Evolutionary conservation across 371 early-diverging fungal genomes (phyloP).

Genomic region (Syncephalastrum racemosum): DNA sequence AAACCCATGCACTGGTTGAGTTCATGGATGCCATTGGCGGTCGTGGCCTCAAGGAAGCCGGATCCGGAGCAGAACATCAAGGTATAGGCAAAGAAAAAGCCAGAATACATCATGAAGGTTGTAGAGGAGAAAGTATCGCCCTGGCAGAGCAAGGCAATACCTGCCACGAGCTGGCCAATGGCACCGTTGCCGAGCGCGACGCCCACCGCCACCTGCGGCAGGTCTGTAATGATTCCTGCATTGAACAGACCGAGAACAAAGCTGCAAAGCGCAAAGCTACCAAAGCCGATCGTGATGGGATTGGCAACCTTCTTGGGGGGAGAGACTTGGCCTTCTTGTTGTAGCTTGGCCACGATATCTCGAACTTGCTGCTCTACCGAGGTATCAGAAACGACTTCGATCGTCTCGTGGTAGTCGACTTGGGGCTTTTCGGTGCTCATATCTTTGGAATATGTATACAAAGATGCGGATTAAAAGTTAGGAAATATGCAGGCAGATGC

Average conservation of each 20-base stretch:
- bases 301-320: conserved; percentile 13
- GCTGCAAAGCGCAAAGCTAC: conserved; percentile 34
- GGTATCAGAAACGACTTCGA: conserved; percentile 10
- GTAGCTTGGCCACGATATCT: conserved; percentile 3
- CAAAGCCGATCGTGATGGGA: conserved; percentile 40
- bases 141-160: conserved; percentile 26
- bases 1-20: conserved; percentile 19
- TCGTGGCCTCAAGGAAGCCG: conserved; percentile 27
- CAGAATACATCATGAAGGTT: conserved; percentile 35
- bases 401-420: conserved; percentile 17
- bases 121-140: conserved; percentile 45
- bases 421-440: conserved; percentile 20
- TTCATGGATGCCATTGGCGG: conserved; percentile 14
- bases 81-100: conserved; percentile 42
- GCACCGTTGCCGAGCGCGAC: conserved; percentile 39
- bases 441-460: too few species aligned
- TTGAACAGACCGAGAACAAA: conserved; percentile 38
- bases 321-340: not conserved
- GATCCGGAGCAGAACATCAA: conserved; percentile 38
- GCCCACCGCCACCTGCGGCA: conserved; percentile 40
- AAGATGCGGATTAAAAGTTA: too few species aligned
- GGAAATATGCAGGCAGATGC: too few species aligned
- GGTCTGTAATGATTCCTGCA: conserved; percentile 22
- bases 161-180: conserved; percentile 38
- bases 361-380: conserved; percentile 2